Conservation (phyloP, 1,284 basidiomycete genomes). For the Erythrobasidium hasegawianum region DNA sequence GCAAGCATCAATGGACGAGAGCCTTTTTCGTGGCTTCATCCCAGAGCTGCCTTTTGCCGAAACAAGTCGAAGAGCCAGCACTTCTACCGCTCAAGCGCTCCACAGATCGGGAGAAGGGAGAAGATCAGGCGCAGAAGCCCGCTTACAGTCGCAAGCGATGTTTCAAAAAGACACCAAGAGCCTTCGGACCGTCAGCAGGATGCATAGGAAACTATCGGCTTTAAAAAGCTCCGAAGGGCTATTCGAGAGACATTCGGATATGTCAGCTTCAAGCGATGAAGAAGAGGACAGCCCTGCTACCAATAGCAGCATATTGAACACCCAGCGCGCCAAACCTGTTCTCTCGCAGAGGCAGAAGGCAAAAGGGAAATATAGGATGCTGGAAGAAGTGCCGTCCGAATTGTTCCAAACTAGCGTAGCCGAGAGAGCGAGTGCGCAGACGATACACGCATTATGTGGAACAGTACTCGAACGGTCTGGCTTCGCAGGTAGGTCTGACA, state of each 20-base stretch:
- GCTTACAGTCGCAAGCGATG: too few species aligned
- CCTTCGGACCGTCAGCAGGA: constrained; percentile 4
- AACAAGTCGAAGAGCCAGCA: background rate
- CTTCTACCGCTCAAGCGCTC: background rate
- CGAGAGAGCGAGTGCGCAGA: constrained; percentile 2
- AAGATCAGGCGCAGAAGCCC: too few species aligned
- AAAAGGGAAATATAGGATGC: constrained; percentile 1
- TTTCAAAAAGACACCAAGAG: constrained; percentile 3
- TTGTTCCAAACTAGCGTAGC: background rate
- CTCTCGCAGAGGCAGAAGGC: background rate
- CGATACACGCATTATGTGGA: background rate
- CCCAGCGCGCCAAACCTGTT: background rate
- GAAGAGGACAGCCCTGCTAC: background rate
- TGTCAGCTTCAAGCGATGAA: background rate
- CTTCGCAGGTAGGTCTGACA: constrained; percentile 80
- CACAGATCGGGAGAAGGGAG: too few species aligned
- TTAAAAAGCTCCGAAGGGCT: background rate
- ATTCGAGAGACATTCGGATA: background rate
- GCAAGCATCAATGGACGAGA: constrained; percentile 14
- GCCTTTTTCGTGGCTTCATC: constrained; percentile 3
- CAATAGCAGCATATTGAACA: background rate
- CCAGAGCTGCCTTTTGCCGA: constrained; percentile 14
- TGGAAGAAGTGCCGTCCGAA: background rate
- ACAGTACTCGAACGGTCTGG: constrained; percentile 68
- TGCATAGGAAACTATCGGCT: constrained; percentile 9